Conservation (phyloP, 306 rosid genomes). For the Dalbergia oliveri region DNA sequence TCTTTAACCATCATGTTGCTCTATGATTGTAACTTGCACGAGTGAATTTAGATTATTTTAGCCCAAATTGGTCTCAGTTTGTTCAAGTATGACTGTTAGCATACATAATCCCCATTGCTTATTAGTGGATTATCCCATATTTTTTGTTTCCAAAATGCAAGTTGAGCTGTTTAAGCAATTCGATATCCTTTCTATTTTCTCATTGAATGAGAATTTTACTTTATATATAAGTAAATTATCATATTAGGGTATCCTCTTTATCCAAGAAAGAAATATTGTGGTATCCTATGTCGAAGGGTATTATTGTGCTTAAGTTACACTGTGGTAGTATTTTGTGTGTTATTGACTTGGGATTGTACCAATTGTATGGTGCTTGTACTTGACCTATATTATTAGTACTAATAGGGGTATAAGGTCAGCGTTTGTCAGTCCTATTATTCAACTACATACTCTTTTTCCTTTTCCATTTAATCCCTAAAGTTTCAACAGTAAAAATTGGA, state of each 20-base stretch:
- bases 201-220: slow-evolving; percentile 23
- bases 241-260: slow-evolving; percentile 11
- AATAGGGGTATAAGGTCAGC: background rate
- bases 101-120: background rate
- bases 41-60: slow-evolving; percentile 37
- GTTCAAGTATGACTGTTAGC: slow-evolving; percentile 16
- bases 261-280: background rate
- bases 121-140: slow-evolving; percentile 25
- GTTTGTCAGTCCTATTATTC: slow-evolving; percentile 11
- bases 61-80: background rate
- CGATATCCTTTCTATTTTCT: slow-evolving; percentile 6
- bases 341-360: slow-evolving; percentile 17
- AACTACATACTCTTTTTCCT: slow-evolving; percentile 4
- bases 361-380: slow-evolving; percentile 9
- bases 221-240: background rate
- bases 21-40: slow-evolving; percentile 6
- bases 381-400: slow-evolving; percentile 23
- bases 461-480: slow-evolving; percentile 18
- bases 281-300: slow-evolving; percentile 18
- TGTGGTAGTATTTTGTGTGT: slow-evolving; percentile 32
- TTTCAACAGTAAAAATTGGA: background rate
- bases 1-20: background rate
- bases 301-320: slow-evolving; percentile 9
- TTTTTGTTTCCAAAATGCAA: slow-evolving; percentile 36
- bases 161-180: slow-evolving; percentile 23